Evolutionary conservation across 257 asterid genomes (phyloP), one percentile per base, ranked within the genome.

Genomic region (Scutellaria galericulata): DNA sequence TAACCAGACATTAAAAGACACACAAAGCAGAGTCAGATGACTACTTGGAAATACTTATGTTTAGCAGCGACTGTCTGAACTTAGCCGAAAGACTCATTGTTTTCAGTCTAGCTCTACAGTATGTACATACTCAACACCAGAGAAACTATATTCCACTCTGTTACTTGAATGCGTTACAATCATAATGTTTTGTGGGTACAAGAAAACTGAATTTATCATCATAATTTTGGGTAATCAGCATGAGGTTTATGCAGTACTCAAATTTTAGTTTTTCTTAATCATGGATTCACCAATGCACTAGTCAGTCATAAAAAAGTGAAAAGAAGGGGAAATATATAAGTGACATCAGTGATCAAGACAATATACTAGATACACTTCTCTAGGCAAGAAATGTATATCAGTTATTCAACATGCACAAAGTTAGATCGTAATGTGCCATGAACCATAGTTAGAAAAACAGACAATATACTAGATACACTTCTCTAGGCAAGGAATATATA

Each of bases 301-400:
- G 14, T 37, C 20, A 53, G 18, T 45, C 46, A 48, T 22, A 73
- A 72, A 56, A 68, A 48, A 0, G 70, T 50, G 55, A 41, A 59
- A 62, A 24, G 59, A 48, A n/a, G 14, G 37, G 53, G 68, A 70
- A 63, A 58, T 52, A 51, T 50, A 47, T 24, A 44, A 59, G 57
- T 46, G 39, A 5, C 74, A 59, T 39, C 35, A 60, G 72, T 59
- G 48, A 60, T 70, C 56, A 66, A 80, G 37, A 31, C 37, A 31
- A 31, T 31, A 31, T 31, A 40, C 11, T 11, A 45, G 57, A 22
- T 65, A 44, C 54, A n/a, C n/a, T 52, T 22, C 3, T 22, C 54
- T 51, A 66, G 63, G 57, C 27, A 67, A 37, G 42, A 7, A n/a
- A 75, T 59, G 20, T 41, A n/a, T 40, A 13, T 20, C 14, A 20